A percentile compares a stretch with the other conserved stretches of the same genome.
These are phyloP conservation scores for Penicillium roqueforti DNA, from an alignment of 495 filamentous ascomycete species.

Conservation along the genomic window DNA sequence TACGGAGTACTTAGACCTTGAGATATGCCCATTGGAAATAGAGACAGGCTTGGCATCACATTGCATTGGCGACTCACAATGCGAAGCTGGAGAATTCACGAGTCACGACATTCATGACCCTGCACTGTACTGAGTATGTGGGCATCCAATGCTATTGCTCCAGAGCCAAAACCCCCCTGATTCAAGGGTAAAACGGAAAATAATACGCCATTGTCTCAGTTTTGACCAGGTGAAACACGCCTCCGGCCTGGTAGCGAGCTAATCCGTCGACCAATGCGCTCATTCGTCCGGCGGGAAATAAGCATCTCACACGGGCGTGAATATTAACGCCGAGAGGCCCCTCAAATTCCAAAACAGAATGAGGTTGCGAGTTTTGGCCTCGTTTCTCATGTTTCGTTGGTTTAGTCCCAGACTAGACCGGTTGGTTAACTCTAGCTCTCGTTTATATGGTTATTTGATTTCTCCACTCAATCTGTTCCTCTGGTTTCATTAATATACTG, in stretches of 20 bases:
- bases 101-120: neutral
- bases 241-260: slow-evolving; percentile 18
- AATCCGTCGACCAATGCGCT: slow-evolving; percentile 24
- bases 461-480: slow-evolving; percentile 17
- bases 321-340: slow-evolving; percentile 12
- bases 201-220: slow-evolving; percentile 15
- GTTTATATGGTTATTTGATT: slow-evolving; percentile 14
- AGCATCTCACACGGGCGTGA: slow-evolving; percentile 29
- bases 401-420: slow-evolving; percentile 3
- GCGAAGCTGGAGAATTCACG: neutral
- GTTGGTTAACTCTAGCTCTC: slow-evolving; percentile 17
- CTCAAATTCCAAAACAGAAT: slow-evolving; percentile 1
- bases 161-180: neutral
- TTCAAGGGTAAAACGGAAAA: neutral
- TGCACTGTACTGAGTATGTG: neutral
- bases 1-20: no score
- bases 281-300: slow-evolving; percentile 30
- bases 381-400: slow-evolving; percentile 6
- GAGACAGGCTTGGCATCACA: slow-evolving; percentile 3
- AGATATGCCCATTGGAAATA: neutral
- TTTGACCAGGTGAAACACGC: slow-evolving; percentile 30
- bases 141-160: neutral
- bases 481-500: slow-evolving; percentile 12
- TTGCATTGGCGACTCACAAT: neutral
- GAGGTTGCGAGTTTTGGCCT: neutral